phyloP scores from a whole-genome alignment of 495 filamentous ascomycete genomes.

The Talaromyces nanjingensis region DNA sequence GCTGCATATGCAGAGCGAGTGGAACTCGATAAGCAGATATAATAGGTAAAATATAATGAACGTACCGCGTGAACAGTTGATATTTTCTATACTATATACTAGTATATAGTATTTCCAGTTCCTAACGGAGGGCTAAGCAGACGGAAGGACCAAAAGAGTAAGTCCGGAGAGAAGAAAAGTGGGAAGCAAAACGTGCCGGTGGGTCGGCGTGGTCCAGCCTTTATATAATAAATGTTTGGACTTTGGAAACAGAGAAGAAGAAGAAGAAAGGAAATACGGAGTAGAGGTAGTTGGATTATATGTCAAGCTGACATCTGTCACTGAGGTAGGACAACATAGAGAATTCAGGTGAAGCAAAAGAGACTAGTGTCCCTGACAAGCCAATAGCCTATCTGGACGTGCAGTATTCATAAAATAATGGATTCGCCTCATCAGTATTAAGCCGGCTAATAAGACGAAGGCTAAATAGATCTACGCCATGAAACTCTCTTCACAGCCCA shows the following conservation, averaged over 20 bases:
- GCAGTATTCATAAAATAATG: neutral
- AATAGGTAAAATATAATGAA: neutral
- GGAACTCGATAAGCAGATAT: neutral
- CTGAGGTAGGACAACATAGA: neutral
- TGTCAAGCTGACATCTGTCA: neutral
- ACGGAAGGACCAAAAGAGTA: slow-evolving; percentile 18
- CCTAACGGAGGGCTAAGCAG: neutral
- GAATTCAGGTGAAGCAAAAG: slow-evolving; percentile 6
- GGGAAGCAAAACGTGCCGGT: neutral
- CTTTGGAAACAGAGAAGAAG: neutral
- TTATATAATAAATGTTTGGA: neutral
- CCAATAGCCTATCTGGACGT: neutral
- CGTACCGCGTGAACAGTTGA: neutral
- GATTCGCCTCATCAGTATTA: neutral
- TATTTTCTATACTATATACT: neutral
- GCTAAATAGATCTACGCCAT: neutral
- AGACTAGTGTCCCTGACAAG: neutral
- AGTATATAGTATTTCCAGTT: neutral
- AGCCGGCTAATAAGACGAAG: neutral
- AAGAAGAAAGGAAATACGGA: neutral
- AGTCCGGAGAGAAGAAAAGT: slow-evolving; percentile 11
- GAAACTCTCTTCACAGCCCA: neutral
- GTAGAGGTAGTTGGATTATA: neutral
- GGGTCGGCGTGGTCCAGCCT: neutral
- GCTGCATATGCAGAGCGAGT: neutral